Evolutionary conservation across 2,329 filamentous ascomycete genomes (phyloP), one percentile per base, ranked within the genome.

Genomic region (Ustulina deusta): DNA sequence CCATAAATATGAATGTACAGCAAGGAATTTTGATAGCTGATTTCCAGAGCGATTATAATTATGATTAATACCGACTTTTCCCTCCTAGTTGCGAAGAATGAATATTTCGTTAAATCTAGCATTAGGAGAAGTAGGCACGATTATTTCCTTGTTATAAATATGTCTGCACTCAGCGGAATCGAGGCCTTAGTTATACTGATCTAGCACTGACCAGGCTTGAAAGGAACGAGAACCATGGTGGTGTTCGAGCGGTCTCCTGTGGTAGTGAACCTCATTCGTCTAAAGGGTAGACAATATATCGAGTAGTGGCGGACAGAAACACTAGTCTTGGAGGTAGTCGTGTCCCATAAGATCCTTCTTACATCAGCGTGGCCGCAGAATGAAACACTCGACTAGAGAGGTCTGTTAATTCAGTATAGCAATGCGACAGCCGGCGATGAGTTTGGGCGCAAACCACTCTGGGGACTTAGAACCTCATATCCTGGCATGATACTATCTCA

Each of bases 31-130:
- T 0, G 87, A 84, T 10, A n/a, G 86, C 83, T 0, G 83, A 83
- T 1, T 84, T 87, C 0, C 77, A 79, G 0, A 91, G 86, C 69
- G 83, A 85, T 51, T 89, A 90, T 72, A 85, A 84, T 22, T 15
- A 90, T 89, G 85, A 79, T 91, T 34, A 89, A 91, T 69, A 87
- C 88, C 0, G 88, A 91, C 70, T 90, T 86, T 71, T 88, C 83
- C 66, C 81, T 91, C 66, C 81, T 91, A 0, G 79, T 90, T 5
- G 76, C 88, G 2, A 83, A 91, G 81, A 80, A 85, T 25, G 81
- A 83, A 27, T 91, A 91, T 74, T 54, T 74, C n/a, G n/a, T n/a
- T n/a, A n/a, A n/a, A n/a, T n/a, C n/a, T n/a, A n/a, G n/a, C n/a
- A n/a, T n/a, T n/a, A n/a, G n/a, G n/a, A n/a, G n/a, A n/a, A n/a